These are phyloP conservation scores for Hypoxylon sp. DNA, from an alignment of 2,329 filamentous ascomycete genomes.

Conservation along the genomic window DNA sequence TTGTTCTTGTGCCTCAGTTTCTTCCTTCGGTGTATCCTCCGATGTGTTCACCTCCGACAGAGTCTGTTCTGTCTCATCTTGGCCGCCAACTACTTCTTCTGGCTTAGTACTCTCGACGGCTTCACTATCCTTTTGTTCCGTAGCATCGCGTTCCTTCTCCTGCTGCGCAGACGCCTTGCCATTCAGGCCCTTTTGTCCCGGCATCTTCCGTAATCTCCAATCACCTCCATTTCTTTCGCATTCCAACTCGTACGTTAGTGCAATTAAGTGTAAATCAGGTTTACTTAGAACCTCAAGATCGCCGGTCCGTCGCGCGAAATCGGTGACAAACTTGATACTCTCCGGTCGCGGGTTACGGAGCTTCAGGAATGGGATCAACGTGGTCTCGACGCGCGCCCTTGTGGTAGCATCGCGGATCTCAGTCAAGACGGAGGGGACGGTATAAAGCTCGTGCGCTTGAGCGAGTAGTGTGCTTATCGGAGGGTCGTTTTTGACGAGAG, in stretches of 20 bases:
- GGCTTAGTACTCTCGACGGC: constrained; percentile 23
- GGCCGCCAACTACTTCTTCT: constrained; percentile 18
- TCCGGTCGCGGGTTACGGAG: constrained; percentile 80
- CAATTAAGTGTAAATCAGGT: constrained; percentile 90
- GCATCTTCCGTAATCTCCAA: constrained; percentile 84
- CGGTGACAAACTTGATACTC: constrained; percentile 83
- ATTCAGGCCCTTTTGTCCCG: constrained; percentile 84
- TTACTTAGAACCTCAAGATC: constrained; percentile 89
- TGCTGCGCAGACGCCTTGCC: constrained; percentile 72
- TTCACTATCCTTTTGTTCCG: constrained; percentile 40
- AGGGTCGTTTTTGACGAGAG: constrained; percentile 94
- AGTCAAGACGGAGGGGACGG: constrained; percentile 85
- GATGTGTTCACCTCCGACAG: constrained; percentile 5
- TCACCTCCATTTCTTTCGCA: constrained; percentile 91
- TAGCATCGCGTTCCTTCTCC: constrained; percentile 52
- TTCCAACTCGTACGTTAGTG: constrained; percentile 94
- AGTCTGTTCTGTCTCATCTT: constrained; percentile 36
- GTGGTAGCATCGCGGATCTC: constrained; percentile 92
- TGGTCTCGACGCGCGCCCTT: constrained; percentile 84
- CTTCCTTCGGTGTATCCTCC: constrained; percentile 14
- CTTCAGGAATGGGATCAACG: constrained; percentile 86
- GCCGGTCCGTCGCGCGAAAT: constrained; percentile 90
- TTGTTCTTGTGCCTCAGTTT: constrained; percentile 29
- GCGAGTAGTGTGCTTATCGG: constrained; percentile 84
- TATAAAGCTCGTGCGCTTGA: constrained; percentile 83